A percentile compares a stretch with the other conserved stretches of the same genome.
phyloP scores from a whole-genome alignment of 2,329 filamentous ascomycete species.

The Waltergamsia citrina region DNA sequence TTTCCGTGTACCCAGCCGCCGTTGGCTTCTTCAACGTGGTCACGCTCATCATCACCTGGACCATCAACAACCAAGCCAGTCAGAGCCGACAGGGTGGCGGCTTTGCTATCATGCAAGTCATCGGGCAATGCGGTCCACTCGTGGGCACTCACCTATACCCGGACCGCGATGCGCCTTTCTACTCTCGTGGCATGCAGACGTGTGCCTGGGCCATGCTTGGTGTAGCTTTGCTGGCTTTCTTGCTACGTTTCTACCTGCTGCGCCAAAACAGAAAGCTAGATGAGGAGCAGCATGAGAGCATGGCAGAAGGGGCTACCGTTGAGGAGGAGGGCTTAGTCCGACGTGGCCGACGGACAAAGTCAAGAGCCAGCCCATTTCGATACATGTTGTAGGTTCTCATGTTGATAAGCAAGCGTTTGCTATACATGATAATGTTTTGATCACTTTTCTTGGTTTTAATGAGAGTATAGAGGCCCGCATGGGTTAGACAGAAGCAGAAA shows the following conservation, averaged over 20 bases:
- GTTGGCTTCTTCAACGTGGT: slow-evolving; percentile 78
- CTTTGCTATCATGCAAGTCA: slow-evolving; percentile 70
- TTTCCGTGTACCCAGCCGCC: slow-evolving; percentile 69
- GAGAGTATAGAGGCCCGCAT: too few species aligned
- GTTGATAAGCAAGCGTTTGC: too few species aligned
- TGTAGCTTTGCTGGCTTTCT: slow-evolving; percentile 46
- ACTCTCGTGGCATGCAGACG: slow-evolving; percentile 50
- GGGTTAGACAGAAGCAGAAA: too few species aligned
- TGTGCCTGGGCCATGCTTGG: slow-evolving; percentile 54
- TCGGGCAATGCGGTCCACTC: slow-evolving; percentile 72
- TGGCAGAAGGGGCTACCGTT: slow-evolving; percentile 11
- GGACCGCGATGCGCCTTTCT: slow-evolving; percentile 48
- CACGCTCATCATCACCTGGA: slow-evolving; percentile 80
- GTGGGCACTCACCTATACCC: slow-evolving; percentile 61
- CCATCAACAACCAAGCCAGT: slow-evolving; percentile 71
- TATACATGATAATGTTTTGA: too few species aligned
- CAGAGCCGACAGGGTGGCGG: slow-evolving; percentile 63
- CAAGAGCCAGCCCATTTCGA: slow-evolving; percentile 23
- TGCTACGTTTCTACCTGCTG: slow-evolving; percentile 42
- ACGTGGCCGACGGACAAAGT: slow-evolving; percentile 9
- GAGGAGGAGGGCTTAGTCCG: slow-evolving; percentile 32
- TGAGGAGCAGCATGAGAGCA: slow-evolving; percentile 15
- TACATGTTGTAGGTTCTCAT: slow-evolving; percentile 24
- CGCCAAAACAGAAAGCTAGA: slow-evolving; percentile 40
- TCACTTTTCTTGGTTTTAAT: too few species aligned